Conservation (phyloP, 2,329 filamentous ascomycete species). For the Fusarium tuaranense region DNA sequence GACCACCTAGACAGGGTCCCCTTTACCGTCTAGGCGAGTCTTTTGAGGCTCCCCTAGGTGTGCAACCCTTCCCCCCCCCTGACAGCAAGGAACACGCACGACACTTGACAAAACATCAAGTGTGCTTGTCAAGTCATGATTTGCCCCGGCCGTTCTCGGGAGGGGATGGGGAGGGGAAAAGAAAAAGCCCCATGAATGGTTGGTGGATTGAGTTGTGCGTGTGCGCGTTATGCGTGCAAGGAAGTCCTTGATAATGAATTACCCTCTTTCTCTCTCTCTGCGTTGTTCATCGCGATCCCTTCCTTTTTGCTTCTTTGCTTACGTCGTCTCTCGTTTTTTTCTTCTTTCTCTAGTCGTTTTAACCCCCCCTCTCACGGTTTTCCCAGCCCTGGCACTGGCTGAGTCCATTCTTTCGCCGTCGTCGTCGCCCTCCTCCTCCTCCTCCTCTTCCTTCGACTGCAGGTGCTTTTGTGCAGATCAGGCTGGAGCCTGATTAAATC, state of each 20-base stretch:
- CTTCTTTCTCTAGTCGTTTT: not conserved
- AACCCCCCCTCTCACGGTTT: not conserved
- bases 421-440: slow-evolving; percentile 8
- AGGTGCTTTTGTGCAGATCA: slow-evolving; percentile 9
- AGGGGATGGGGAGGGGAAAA: not conserved
- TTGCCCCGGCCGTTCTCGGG: not conserved
- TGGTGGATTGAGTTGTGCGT: not conserved
- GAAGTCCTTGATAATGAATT: slow-evolving; percentile 32
- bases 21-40: slow-evolving; percentile 2
- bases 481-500: not conserved
- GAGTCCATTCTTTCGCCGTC: slow-evolving; percentile 33
- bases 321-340: slow-evolving; percentile 23
- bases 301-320: slow-evolving; percentile 27
- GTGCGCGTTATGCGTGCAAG: slow-evolving; percentile 32
- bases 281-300: slow-evolving; percentile 8
- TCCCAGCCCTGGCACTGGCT: slow-evolving; percentile 37
- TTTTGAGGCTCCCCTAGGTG: slow-evolving; percentile 26
- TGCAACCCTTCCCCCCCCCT: not conserved
- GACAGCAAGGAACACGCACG: not conserved
- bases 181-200: not conserved
- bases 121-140: slow-evolving; percentile 20
- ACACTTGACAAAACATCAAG: not conserved
- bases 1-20: not conserved
- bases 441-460: slow-evolving; percentile 8
- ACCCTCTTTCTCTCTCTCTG: slow-evolving; percentile 27